phyloP scores from a whole-genome alignment of 345 rosid genomes.

The Citrus medica region DNA sequence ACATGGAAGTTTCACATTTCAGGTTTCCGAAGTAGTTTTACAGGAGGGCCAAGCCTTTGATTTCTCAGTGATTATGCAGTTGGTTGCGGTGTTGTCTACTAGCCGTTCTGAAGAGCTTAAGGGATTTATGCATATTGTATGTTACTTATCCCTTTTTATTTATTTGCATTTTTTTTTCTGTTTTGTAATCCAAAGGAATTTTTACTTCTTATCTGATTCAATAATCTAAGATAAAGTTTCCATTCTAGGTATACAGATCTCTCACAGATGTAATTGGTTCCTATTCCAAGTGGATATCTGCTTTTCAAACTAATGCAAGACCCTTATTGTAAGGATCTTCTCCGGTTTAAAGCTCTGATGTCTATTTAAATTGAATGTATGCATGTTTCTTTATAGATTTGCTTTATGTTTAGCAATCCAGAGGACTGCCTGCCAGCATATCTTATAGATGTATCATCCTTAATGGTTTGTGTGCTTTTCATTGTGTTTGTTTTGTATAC shows the following conservation, averaged over 20 bases:
- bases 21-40: conserved; percentile 86
- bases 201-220: neutral
- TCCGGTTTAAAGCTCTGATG: neutral
- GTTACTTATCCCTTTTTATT: conserved; percentile 30
- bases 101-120: conserved; percentile 54
- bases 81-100: conserved; percentile 64
- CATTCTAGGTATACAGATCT: conserved; percentile 81
- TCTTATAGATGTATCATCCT: neutral
- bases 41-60: conserved; percentile 69
- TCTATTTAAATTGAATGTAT: neutral
- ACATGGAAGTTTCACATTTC: conserved; percentile 23
- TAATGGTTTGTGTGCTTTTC: neutral
- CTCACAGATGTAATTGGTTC: conserved; percentile 94
- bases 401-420: neutral
- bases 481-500: neutral
- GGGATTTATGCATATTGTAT: conserved; percentile 83
- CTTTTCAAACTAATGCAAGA: conserved; percentile 56
- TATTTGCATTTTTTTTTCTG: neutral
- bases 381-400: neutral
- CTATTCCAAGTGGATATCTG: conserved; percentile 84
- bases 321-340: conserved; percentile 69
- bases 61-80: conserved; percentile 74
- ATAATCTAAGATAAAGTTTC: conserved; percentile 12
- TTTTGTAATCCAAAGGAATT: neutral
- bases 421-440: neutral